phyloP scores from a whole-genome alignment of 441 rosid species.

The Erodium chrysanthum region DNA sequence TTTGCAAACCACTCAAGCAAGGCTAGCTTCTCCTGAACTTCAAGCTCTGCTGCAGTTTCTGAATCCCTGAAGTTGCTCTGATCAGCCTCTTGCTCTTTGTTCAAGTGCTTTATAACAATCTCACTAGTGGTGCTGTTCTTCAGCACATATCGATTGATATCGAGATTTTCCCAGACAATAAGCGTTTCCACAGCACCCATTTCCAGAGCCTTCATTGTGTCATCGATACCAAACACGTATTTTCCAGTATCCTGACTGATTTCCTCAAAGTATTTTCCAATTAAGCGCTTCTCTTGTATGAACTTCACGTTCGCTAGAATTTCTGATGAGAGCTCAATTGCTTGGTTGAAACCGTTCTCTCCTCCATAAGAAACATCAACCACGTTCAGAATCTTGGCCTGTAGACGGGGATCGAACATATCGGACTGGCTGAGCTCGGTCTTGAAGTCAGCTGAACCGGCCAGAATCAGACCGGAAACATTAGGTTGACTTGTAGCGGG shows the following conservation, averaged over 20 bases:
- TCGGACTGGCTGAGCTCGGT: conserved; percentile 19
- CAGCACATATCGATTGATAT: conserved; percentile 13
- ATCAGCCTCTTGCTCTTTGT: conserved; percentile 17
- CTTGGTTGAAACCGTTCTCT: conserved; percentile 18
- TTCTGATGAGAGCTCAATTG: conserved; percentile 12
- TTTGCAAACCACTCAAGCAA: conserved; percentile 18
- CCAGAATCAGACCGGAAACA: conserved; percentile 16
- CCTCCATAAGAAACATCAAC: conserved; percentile 18
- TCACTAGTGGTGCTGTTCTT: conserved; percentile 13
- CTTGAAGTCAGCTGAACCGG: conserved; percentile 19
- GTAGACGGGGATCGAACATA: conserved; percentile 15
- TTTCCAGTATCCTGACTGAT: conserved; percentile 20
- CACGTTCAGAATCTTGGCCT: conserved; percentile 17
- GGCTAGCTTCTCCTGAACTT: conserved; percentile 10
- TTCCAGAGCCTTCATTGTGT: conserved; percentile 18
- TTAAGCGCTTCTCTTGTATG: conserved; percentile 13
- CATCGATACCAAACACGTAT: conserved; percentile 15
- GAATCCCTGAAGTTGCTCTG: conserved; percentile 20
- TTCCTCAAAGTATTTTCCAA: conserved; percentile 17
- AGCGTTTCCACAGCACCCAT: conserved; percentile 15
- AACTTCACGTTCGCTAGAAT: conserved; percentile 15
- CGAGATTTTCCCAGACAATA: conserved; percentile 19
- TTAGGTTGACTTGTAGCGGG: conserved; percentile 13
- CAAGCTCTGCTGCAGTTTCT: conserved; percentile 1
- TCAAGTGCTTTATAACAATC: conserved; percentile 14